These are phyloP conservation scores for Suhomyces emberorum DNA, from an alignment of 805 yeast genomes.

Conservation along the genomic window DNA sequence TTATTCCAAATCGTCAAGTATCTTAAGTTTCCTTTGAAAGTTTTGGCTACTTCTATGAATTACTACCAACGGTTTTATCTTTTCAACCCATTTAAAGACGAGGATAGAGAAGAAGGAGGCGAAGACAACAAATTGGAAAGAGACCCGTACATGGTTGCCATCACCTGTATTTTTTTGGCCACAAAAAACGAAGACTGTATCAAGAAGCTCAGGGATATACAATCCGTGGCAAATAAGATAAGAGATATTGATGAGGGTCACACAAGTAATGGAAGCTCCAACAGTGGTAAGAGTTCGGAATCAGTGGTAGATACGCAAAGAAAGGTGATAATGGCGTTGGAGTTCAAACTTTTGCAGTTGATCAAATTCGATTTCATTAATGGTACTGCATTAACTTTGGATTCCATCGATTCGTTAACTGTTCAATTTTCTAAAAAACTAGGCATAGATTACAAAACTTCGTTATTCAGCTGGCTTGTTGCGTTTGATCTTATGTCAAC, in stretches of 20 bases:
- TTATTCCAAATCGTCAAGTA: slow-evolving; percentile 49
- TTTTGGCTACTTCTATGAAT: slow-evolving; percentile 67
- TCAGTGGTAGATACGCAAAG: slow-evolving; percentile 49
- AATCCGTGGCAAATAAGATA: slow-evolving; percentile 45
- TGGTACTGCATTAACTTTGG: slow-evolving; percentile 38
- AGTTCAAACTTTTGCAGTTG: slow-evolving; percentile 71
- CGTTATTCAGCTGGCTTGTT: slow-evolving; percentile 68
- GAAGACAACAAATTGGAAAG: slow-evolving; percentile 26
- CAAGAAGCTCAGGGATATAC: slow-evolving; percentile 65
- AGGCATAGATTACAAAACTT: slow-evolving; percentile 43
- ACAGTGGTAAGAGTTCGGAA: background rate
- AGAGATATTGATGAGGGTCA: slow-evolving; percentile 36
- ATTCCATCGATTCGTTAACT: slow-evolving; percentile 57
- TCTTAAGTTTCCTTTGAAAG: slow-evolving; percentile 65
- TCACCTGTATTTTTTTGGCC: slow-evolving; percentile 67
- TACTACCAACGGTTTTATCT: slow-evolving; percentile 70
- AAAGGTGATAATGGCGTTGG: slow-evolving; percentile 55
- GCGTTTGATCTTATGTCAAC: slow-evolving; percentile 71
- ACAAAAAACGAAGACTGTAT: slow-evolving; percentile 81
- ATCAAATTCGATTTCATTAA: slow-evolving; percentile 78
- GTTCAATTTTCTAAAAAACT: slow-evolving; percentile 57
- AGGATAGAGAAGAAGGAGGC: slow-evolving; percentile 25
- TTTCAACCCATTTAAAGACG: slow-evolving; percentile 54
- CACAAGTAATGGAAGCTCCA: slow-evolving; percentile 14
- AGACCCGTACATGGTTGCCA: slow-evolving; percentile 59